Base-by-base conservation (phyloP, 2,329 filamentous ascomycete species). In the Ilyonectria sp. region DNA sequence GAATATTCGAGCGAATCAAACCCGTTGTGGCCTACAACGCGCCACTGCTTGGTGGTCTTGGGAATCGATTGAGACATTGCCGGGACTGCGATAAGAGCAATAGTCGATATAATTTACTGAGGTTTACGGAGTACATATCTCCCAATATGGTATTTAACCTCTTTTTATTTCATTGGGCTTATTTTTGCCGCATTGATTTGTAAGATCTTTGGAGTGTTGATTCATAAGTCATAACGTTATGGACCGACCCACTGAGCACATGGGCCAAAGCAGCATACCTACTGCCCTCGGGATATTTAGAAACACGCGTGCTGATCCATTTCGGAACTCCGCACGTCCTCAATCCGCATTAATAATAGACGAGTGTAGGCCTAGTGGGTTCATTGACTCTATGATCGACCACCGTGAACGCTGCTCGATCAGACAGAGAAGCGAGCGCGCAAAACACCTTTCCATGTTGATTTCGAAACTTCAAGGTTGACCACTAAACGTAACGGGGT, bases 21-120 rank as follows among this genome's bases (percentile, higher is more conserved):
- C 1, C 43, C 35, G 21, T 44, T n/a, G 17, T 44, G 26, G 26
- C 37, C 60, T 23, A 56, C 29, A 9, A 63, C 31, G n/a, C 47
- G 56, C 60, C 60, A 63, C 19, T 63, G 52, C 23, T 50, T 56
- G 19, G 52, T 56, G 6, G 60, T 63, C 17, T 40, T 29, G 13
- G 60, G 60, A 11, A 63, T 63, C 17, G 44, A 5, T 31, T 50
- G 43, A 6, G 40, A 19, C 60, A 62, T 62, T 0, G 9, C 19
- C 9, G 5, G 8, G 15, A 19, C 26, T 6, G 5, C 26, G 26
- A 6, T 17, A 40, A 40, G 37, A 15, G 37, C 6, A 15, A 26
- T 26, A 26, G 26, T 26, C 5, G 4, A 26, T 6, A 10, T 6
- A 40, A 40, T 15, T 40, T 6, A 40, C 11, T 15, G 11, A 40